A percentile compares a stretch with the other conserved stretches of the same genome.
phyloP scores from a whole-genome alignment of 441 rosid genomes.

The Brassica balearica region DNA sequence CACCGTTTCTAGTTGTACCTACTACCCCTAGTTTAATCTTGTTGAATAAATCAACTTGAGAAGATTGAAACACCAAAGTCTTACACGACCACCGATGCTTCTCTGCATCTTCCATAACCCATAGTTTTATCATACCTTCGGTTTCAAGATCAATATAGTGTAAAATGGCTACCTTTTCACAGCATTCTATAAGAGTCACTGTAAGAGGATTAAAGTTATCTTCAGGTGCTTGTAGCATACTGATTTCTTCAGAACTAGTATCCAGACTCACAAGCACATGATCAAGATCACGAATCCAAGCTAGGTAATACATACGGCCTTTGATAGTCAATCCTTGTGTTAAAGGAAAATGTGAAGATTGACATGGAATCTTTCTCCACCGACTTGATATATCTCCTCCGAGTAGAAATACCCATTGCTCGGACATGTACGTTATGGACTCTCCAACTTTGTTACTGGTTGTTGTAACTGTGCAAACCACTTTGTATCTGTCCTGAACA shows the following conservation, averaged over 20 bases:
- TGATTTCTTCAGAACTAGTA: conserved; percentile 18
- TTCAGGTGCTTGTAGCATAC: background rate
- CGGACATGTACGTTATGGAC: background rate
- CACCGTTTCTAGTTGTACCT: conserved; percentile 17
- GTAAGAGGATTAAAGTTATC: background rate
- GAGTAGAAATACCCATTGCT: conserved; percentile 20
- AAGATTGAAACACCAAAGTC: conserved; percentile 16
- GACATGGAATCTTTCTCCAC: conserved; percentile 13
- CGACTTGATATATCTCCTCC: background rate
- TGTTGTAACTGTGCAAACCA: conserved; percentile 20
- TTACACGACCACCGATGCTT: conserved; percentile 6
- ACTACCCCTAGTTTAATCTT: background rate
- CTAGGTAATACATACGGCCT: conserved; percentile 18
- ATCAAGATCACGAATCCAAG: background rate
- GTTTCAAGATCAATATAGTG: background rate
- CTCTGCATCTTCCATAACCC: conserved; percentile 7
- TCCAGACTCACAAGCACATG: conserved; percentile 12
- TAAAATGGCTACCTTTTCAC: background rate
- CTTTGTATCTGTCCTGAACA: conserved; percentile 11
- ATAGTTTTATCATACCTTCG: background rate
- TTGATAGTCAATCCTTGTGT: background rate
- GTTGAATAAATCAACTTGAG: background rate
- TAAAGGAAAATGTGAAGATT: background rate
- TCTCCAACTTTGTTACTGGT: background rate
- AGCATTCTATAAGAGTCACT: background rate